Base-by-base conservation (phyloP, 768 basidiomycete species). In the Gyrodon lividus region DNA sequence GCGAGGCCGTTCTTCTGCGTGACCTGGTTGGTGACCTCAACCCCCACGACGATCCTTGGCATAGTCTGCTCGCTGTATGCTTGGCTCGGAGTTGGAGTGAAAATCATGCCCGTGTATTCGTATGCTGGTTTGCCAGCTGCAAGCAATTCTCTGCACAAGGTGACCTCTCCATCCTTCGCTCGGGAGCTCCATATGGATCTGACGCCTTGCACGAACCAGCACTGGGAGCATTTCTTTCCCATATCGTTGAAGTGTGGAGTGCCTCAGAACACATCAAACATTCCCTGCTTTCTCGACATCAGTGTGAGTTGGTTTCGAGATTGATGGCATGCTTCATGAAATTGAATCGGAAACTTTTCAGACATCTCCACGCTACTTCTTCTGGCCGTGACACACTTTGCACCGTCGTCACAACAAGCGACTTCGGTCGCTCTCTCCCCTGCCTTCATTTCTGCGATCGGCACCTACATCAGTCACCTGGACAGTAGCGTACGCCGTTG, bases 401-500 rank as follows among this genome's bases (percentile, higher is more conserved):
- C 83, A 0, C 58, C 71, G 3, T 72, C 73, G 2, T 83, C 86
- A 14, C 63, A 72, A 1, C 62, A 72, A 24, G 55, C 84, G 12
- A 61, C 69, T 30, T 68, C 72, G 8, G 66, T 88, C 4, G 76
- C 82, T 2, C 67, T 78, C 26, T 83, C 81, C 12, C 72, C 83
- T 5, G 51, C 73, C 1, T 86, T 98, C 62, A 77, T 98, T 55
- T 71, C 74, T 19, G 82, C 82, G 12, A 76, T 97, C 41, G 80
- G 85, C 6, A 68, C 70, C 5, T 98, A 97, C 62, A 82, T 99
- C 40, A 77, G 77, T 1, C 92, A 96, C 67, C 70, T 84, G 6
- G 92, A 96, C 47, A 70, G 74, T 1, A 76, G 83, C 4, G 78
- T 97, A 17, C 85, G 96, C 4, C 79, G 86, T 22, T 89, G 92